Evolutionary conservation across 2,329 filamentous ascomycete species (phyloP).

Genomic region (Curvularia sp.): DNA sequence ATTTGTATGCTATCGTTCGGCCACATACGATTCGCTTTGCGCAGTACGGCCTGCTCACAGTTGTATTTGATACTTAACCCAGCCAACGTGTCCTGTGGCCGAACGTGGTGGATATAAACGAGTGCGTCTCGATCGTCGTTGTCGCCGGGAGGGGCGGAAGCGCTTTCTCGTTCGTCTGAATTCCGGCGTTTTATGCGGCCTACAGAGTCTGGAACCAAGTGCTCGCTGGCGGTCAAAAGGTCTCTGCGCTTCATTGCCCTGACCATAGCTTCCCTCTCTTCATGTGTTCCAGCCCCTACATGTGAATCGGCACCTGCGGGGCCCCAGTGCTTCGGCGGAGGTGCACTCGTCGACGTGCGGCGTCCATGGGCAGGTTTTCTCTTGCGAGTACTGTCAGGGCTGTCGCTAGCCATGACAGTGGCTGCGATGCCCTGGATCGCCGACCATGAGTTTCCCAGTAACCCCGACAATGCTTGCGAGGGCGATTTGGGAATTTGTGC

Average conservation of each 20-base stretch:
- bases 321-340: slow-evolving; percentile 57
- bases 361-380: slow-evolving; percentile 40
- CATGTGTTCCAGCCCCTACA: slow-evolving; percentile 55
- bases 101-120: slow-evolving; percentile 89
- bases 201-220: slow-evolving; percentile 52
- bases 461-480: slow-evolving; percentile 48
- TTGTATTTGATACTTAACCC: slow-evolving; percentile 90
- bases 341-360: slow-evolving; percentile 47
- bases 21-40: slow-evolving; percentile 93
- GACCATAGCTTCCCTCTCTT: slow-evolving; percentile 56
- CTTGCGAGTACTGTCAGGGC: slow-evolving; percentile 30
- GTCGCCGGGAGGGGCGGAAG: slow-evolving; percentile 60
- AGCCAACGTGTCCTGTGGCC: slow-evolving; percentile 83
- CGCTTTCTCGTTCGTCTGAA: slow-evolving; percentile 65
- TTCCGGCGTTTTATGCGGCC: slow-evolving; percentile 68
- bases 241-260: slow-evolving; percentile 59
- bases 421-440: slow-evolving; percentile 58
- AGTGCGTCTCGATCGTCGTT: slow-evolving; percentile 75
- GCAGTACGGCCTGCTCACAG: slow-evolving; percentile 81
- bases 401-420: slow-evolving; percentile 56
- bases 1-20: slow-evolving; percentile 89
- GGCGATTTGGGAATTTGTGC: slow-evolving; percentile 35
- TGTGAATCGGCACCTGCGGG: slow-evolving; percentile 48
- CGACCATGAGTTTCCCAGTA: slow-evolving; percentile 59
- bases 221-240: slow-evolving; percentile 53